phyloP scores from a whole-genome alignment of 306 rosid species.

The Rosa persica region DNA sequence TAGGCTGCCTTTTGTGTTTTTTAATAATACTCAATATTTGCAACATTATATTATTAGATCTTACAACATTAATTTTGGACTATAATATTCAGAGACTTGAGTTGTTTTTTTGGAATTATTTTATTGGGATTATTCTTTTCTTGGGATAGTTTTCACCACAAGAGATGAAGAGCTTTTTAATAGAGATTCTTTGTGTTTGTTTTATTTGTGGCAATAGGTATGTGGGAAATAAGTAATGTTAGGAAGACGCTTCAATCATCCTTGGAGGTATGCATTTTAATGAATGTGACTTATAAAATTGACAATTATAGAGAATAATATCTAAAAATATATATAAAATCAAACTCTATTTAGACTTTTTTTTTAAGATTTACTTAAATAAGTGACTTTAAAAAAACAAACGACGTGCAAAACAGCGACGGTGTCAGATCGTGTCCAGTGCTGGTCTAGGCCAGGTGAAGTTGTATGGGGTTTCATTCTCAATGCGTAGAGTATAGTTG shows the following conservation, averaged over 20 bases:
- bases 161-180: background rate
- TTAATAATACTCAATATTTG: conserved; percentile 24
- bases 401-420: too few species aligned
- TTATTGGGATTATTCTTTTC: conserved; percentile 30
- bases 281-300: background rate
- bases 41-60: conserved; percentile 44
- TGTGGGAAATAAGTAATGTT: conserved; percentile 18
- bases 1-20: conserved; percentile 13
- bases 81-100: conserved; percentile 18
- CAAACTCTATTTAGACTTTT: background rate
- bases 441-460: too few species aligned
- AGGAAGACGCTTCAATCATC: conserved; percentile 24
- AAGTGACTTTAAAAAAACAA: too few species aligned
- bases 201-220: background rate
- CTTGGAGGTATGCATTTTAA: conserved; percentile 15
- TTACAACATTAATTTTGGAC: conserved; percentile 27
- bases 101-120: conserved; percentile 30
- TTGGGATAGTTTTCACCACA: conserved; percentile 37
- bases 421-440: too few species aligned
- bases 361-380: background rate
- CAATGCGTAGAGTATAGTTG: too few species aligned
- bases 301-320: background rate
- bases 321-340: background rate
- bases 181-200: background rate
- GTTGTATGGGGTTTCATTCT: too few species aligned